phyloP scores from a whole-genome alignment of 2,329 filamentous ascomycete genomes.

The Cercospora sojina region DNA sequence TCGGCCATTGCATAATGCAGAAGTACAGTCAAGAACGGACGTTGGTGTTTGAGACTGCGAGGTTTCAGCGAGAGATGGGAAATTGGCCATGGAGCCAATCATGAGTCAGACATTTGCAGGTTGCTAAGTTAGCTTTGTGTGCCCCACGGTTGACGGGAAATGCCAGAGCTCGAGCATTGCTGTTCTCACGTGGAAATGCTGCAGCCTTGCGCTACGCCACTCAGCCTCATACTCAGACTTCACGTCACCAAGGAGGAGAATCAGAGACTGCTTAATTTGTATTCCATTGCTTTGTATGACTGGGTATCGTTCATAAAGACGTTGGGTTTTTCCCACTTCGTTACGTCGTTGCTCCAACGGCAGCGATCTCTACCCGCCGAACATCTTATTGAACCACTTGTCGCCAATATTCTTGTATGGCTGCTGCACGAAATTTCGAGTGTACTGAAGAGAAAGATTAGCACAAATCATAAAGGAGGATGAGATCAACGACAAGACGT shows the following conservation, averaged over 20 bases:
- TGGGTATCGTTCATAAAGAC: neutral
- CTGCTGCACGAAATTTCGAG: slow-evolving; percentile 25
- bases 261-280: neutral
- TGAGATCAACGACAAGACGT: slow-evolving; percentile 44
- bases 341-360: neutral
- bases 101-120: neutral
- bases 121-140: neutral
- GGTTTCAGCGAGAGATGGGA: neutral
- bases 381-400: slow-evolving; percentile 47
- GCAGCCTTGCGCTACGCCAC: neutral
- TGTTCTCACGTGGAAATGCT: neutral
- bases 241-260: neutral
- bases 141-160: neutral
- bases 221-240: neutral
- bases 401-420: slow-evolving; percentile 40
- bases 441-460: slow-evolving; percentile 20
- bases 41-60: neutral
- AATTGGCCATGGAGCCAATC: neutral
- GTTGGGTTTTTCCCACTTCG: neutral
- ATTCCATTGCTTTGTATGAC: neutral
- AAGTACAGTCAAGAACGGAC: neutral
- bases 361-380: slow-evolving; percentile 35
- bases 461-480: neutral
- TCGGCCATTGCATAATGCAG: neutral
- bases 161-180: neutral